Evolutionary conservation across 176 grass and related monocot species (phyloP).

Genomic region (Aegilops bicornis): DNA sequence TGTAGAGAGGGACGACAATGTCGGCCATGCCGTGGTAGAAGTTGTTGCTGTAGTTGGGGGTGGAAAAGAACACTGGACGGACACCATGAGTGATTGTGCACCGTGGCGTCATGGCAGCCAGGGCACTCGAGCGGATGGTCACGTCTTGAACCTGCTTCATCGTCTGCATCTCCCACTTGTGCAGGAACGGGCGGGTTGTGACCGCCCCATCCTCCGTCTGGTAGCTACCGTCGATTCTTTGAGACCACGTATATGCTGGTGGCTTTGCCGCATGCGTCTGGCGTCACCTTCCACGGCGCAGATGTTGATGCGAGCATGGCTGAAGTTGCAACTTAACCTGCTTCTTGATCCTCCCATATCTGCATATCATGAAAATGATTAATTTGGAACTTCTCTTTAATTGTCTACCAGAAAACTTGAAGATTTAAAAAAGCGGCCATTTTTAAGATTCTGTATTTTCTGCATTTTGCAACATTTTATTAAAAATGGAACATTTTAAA

Average conservation of each 20-base stretch:
- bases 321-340: constrained; percentile 50
- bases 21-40: constrained; percentile 62
- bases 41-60: constrained; percentile 39
- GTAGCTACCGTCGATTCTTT: neutral
- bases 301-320: constrained; percentile 17
- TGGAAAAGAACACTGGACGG: constrained; percentile 55
- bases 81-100: constrained; percentile 38
- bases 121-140: neutral
- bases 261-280: too few relatives aligned
- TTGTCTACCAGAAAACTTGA: neutral
- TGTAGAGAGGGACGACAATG: constrained; percentile 58
- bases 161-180: constrained; percentile 37
- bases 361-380: neutral
- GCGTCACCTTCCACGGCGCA: constrained; percentile 62
- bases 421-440: too few relatives aligned
- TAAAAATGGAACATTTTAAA: too few relatives aligned
- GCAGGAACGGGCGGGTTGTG: constrained; percentile 39
- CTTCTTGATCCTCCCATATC: neutral
- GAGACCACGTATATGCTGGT: constrained; percentile 37
- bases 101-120: neutral
- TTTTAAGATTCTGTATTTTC: too few relatives aligned
- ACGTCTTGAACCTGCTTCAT: constrained; percentile 40
- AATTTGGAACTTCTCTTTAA: neutral
- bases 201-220: neutral
- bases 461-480: too few relatives aligned